Base-by-base conservation (phyloP, 192 early-diverging fungal genomes). In the Podila clonocystis region DNA sequence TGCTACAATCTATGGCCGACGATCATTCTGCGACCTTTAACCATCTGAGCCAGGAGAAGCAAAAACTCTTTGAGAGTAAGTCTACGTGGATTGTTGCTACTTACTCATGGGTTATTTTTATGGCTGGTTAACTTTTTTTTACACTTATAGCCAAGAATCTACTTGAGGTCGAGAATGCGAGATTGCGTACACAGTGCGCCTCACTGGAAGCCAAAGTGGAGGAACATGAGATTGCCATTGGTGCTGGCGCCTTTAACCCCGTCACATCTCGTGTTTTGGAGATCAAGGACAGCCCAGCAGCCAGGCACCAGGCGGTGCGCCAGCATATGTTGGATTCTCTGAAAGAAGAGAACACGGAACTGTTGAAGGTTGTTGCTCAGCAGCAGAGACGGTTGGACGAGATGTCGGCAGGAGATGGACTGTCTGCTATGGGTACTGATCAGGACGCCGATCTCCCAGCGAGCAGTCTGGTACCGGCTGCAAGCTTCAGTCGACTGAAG, bases 281-380 rank as follows among this genome's bases (percentile, higher is more conserved):
- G 76, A 80, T 95, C n/a, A 87, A 86, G 22, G 91, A 94, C 55
- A 96, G 94, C 74, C 95, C 94, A 7, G 89, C 93, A 17, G 75
- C 89, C 2, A 77, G 65, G 19, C 91, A 93, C 64, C 88, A 85
- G 59, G 89, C 88, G 31, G 89, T 94, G 62, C 90, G 93, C n/a
- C 87, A 94, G 50, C 82, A 83, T 17, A 90, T 84, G 68, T 86
- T 97, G 8, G 85, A 92, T 19, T 83, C 88, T 7, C 82, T 97
- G 55, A 67, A 71, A 15, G 84, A 85, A 15, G 96, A 96, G 83
- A 97, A 97, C 77, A 61, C 77, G 5, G 85, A 85, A 3, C 82
- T 97, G 22, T 36, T 84, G 59, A 67, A 85, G 17, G 66, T 77
- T 50, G 55, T 94, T 3, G 49, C 72, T 26, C 45, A 64, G 11